Conservation (phyloP, 2,329 filamentous ascomycete species). For the Botrytis galanthina region DNA sequence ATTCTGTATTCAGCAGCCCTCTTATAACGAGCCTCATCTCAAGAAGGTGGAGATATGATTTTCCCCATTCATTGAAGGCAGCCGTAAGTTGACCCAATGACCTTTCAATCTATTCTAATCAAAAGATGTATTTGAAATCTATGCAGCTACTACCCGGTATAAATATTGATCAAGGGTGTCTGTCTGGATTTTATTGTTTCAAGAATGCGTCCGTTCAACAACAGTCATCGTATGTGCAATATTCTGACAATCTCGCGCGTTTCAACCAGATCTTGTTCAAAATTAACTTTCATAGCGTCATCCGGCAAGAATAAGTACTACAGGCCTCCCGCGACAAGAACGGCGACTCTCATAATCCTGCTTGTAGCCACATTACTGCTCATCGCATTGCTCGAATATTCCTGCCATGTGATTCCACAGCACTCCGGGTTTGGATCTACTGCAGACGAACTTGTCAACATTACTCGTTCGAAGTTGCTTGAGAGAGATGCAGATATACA, state of each 20-base stretch:
- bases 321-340: neutral
- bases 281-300: neutral
- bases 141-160: neutral
- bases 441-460: neutral
- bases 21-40: neutral
- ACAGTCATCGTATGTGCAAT: neutral
- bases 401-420: slow-evolving; percentile 7
- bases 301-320: neutral
- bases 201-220: neutral
- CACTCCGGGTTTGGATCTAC: neutral
- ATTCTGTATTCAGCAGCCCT: no score
- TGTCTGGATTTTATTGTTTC: neutral
- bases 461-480: neutral
- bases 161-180: neutral
- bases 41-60: neutral
- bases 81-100: neutral
- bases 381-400: neutral
- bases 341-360: neutral
- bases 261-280: neutral
- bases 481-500: neutral
- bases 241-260: neutral
- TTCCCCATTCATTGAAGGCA: neutral
- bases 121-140: no score
- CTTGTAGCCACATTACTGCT: neutral
- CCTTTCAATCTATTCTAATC: no score